Percentiles rank a stretch among this genome's conserved stretches.
These are phyloP conservation scores for Cyclotella sp. DNA, from an alignment of 108 stramenopile species.

Conservation along the genomic window DNA sequence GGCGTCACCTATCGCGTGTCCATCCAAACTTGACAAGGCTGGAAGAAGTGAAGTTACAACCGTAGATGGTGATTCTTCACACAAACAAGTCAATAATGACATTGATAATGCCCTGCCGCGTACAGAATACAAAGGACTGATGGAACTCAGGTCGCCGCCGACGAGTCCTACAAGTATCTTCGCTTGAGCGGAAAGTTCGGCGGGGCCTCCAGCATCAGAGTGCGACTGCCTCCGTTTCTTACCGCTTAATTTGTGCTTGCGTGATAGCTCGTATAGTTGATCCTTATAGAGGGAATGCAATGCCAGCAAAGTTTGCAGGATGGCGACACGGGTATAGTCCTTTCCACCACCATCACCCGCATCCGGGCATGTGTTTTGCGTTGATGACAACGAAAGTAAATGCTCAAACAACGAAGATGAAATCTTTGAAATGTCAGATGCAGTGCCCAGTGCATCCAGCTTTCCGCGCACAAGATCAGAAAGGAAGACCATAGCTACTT, in stretches of 20 bases:
- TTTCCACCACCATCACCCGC: constrained; percentile 47
- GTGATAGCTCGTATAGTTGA: constrained; percentile 23
- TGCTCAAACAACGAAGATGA: constrained; percentile 53
- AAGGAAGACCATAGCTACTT: constrained; percentile 59
- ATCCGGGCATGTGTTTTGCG: constrained; percentile 2
- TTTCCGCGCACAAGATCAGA: constrained; percentile 65
- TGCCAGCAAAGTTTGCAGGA: constrained; percentile 43
- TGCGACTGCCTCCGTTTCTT: constrained; percentile 43
- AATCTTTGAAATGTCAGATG: constrained; percentile 37
- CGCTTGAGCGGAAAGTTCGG: constrained; percentile 38
- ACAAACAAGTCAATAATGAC: constrained; percentile 61
- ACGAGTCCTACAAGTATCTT: constrained; percentile 47
- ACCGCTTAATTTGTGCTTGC: constrained; percentile 20
- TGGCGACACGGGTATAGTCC: constrained; percentile 52
- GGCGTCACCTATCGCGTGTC: constrained; percentile 46
- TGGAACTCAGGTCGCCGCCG: constrained; percentile 30
- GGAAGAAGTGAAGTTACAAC: constrained; percentile 67
- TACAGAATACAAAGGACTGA: constrained; percentile 38
- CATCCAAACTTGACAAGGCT: constrained; percentile 54
- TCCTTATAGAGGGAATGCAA: constrained; percentile 42
- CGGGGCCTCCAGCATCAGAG: constrained; percentile 42
- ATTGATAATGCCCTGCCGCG: constrained; percentile 50
- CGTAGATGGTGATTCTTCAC: constrained; percentile 58
- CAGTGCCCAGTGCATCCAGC: constrained; percentile 32
- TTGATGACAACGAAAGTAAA: constrained; percentile 38